These are phyloP conservation scores for Arctium minus DNA, from an alignment of 129 eudicot genomes.

Conservation along the genomic window DNA sequence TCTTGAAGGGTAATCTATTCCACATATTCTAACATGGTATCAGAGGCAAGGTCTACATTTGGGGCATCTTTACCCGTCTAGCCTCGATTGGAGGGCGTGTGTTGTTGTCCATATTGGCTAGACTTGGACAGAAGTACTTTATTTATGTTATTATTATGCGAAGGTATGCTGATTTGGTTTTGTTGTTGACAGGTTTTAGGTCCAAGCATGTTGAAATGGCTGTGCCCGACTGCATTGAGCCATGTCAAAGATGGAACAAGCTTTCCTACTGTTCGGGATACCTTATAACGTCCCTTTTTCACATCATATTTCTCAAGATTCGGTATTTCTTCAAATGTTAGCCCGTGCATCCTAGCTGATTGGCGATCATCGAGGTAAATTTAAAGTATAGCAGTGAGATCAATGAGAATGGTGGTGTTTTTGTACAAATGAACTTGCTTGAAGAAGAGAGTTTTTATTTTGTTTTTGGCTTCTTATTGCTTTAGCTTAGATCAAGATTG, in stretches of 20 bases:
- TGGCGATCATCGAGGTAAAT: slow-evolving; percentile 10
- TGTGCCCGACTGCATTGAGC: slow-evolving; percentile 65
- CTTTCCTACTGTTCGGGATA: slow-evolving; percentile 64
- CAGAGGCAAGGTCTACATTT: background rate
- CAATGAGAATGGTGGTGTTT: slow-evolving; percentile 10
- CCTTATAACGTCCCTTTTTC: slow-evolving; percentile 29
- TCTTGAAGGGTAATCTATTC: background rate
- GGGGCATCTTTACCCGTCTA: background rate
- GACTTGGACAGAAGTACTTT: background rate
- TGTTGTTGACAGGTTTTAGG: slow-evolving; percentile 57
- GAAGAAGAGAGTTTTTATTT: background rate
- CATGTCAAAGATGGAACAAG: slow-evolving; percentile 79
- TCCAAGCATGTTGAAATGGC: slow-evolving; percentile 66
- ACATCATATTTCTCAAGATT: background rate
- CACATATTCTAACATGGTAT: background rate
- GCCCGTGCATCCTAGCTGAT: background rate
- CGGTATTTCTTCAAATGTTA: background rate
- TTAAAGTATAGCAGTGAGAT: slow-evolving; percentile 4
- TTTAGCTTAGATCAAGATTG: background rate
- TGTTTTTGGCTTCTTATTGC: background rate
- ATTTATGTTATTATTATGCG: background rate
- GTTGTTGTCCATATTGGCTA: background rate
- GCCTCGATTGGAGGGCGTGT: background rate
- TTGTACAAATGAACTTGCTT: slow-evolving; percentile 11
- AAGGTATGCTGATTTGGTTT: background rate